These are phyloP conservation scores for Colletotrichum cordylinicola DNA, from an alignment of 2,329 filamentous ascomycete genomes.

Conservation along the genomic window DNA sequence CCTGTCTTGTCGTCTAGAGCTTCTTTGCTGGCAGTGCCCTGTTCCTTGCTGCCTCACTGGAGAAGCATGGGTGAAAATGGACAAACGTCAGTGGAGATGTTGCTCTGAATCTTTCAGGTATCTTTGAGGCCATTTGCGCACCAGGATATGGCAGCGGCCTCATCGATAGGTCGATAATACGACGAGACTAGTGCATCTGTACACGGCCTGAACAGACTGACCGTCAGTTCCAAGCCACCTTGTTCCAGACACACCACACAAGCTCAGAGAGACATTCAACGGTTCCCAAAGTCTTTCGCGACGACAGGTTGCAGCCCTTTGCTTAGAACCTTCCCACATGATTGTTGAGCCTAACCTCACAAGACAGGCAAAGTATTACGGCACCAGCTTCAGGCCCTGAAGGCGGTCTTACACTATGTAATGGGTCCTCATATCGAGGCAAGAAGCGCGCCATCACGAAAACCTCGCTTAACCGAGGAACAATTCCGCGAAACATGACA, in stretches of 20 bases:
- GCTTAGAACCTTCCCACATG: neutral
- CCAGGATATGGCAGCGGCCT: neutral
- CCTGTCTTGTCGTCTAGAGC: neutral
- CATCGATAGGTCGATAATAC: neutral
- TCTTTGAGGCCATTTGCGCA: neutral
- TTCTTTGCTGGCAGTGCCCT: neutral
- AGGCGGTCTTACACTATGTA: neutral
- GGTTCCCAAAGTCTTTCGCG: neutral
- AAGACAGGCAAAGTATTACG: neutral
- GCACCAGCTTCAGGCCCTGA: fast-evolving
- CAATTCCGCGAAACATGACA: neutral
- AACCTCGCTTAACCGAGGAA: neutral
- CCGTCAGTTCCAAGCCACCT: neutral
- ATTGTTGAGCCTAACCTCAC: neutral
- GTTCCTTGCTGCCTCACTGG: neutral
- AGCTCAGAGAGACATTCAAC: neutral
- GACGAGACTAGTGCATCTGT: neutral
- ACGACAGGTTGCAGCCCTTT: neutral
- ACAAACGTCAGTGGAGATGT: neutral
- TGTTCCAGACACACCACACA: neutral
- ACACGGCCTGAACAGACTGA: neutral
- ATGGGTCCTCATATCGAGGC: neutral
- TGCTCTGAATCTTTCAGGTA: neutral
- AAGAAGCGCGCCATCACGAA: neutral
- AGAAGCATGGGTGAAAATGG: neutral